Evolutionary conservation across 2,329 filamentous ascomycete genomes (phyloP).

Genomic region (Fusarium odoratissimum): DNA sequence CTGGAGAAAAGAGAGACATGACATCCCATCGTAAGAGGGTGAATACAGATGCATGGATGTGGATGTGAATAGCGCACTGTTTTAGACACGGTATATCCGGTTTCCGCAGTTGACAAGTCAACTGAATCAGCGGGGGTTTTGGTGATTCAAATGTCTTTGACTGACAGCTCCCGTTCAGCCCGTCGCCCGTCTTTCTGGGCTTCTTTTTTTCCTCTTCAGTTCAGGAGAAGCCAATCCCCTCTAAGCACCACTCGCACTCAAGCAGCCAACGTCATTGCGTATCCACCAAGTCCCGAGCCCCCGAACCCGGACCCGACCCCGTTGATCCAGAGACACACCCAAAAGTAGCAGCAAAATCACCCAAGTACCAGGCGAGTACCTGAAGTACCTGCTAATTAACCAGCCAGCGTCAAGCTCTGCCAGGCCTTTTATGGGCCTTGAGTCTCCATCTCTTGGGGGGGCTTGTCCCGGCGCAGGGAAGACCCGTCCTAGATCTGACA

Average conservation of each 20-base stretch:
- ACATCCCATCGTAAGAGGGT: constrained; percentile 24
- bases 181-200: background rate
- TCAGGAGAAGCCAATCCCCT: constrained; percentile 19
- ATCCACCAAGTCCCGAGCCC: constrained; percentile 46
- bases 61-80: constrained; percentile 22
- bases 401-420: constrained; percentile 33
- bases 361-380: constrained; percentile 33
- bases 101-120: background rate
- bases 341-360: constrained; percentile 35
- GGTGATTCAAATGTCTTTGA: constrained; percentile 1
- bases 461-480: constrained; percentile 43
- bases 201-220: background rate
- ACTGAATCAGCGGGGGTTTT: constrained; percentile 7
- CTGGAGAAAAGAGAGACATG: constrained; percentile 10
- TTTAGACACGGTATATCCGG: constrained; percentile 15
- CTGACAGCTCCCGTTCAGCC: background rate
- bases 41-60: constrained; percentile 13
- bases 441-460: constrained; percentile 29
- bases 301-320: constrained; percentile 44
- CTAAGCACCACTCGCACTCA: constrained; percentile 6
- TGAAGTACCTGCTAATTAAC: constrained; percentile 6
- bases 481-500: constrained; percentile 47
- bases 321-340: constrained; percentile 42
- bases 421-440: constrained; percentile 16
- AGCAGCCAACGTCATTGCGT: constrained; percentile 46